Base-by-base conservation (phyloP, 805 yeast species). In the Ogataea henricii region DNA sequence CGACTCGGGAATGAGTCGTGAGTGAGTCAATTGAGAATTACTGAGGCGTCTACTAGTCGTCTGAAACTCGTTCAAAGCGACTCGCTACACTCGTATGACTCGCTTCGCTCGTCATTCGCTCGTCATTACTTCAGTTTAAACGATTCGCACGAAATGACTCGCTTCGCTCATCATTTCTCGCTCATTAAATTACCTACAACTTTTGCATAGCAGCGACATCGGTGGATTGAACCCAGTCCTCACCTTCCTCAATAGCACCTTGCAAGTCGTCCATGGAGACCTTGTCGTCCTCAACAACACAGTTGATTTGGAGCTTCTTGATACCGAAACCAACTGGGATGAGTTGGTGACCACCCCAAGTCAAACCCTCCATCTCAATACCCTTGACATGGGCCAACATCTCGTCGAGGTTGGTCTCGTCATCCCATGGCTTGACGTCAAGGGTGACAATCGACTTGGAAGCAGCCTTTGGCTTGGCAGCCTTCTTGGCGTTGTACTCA, bases 391-490 rank as follows among this genome's bases (percentile, higher is more conserved):
- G 82, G 56, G 86, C 91, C 63, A 89, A 74, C 77, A 94, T 70
- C 74, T 85, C 85, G 56, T 94, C 96, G 71, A 94, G 81, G 71
- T 92, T 85, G 64, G 99, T 94, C 82, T 94, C 98, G 69, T 94
- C 99, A 76, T 94, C 99, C 99, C 99, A 94, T 78, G 97, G 98
- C 85, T 94, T 94, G 65, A 94, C 96, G 66, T 94, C 99, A 66
- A 94, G 70, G 68, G 99, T 92, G 68, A 94, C 96, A 62, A 90
- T 78, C 54, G 97, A 89, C 82, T 94, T 94, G 70, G 99, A 97
- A 75, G 96, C 97, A 67, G 98, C 90, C 83, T 90, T 90, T 67
- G 98, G 89, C 71, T 95, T 95, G 63, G 92, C 85, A 62, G 96
- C 96, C 86, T 94, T 94, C 85, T 87, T 90, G 68, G 95, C 96